Percentiles rank a stretch among this genome's conserved stretches.
phyloP scores from a whole-genome alignment of 2,329 filamentous ascomycete genomes.

The Neopestalotiopsis sp. region DNA sequence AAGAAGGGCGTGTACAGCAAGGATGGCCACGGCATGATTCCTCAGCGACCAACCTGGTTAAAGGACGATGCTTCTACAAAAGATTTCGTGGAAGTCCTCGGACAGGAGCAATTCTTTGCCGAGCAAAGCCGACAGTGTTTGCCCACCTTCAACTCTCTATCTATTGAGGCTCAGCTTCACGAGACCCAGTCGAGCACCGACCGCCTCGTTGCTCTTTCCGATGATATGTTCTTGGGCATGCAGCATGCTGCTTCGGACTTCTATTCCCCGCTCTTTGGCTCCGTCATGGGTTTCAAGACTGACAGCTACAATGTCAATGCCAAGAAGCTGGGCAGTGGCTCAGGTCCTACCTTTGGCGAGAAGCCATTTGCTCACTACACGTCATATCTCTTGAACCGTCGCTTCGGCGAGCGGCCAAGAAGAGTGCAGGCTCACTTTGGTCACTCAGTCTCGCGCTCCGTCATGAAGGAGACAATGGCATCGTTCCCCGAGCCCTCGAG shows the following conservation, averaged over 20 bases:
- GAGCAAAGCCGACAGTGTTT: slow-evolving; percentile 41
- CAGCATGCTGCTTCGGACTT: slow-evolving; percentile 46
- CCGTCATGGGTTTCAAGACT: slow-evolving; percentile 46
- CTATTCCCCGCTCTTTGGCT: slow-evolving; percentile 48
- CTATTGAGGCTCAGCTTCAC: slow-evolving; percentile 48
- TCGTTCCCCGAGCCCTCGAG: slow-evolving; percentile 45
- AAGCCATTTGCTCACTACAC: slow-evolving; percentile 50
- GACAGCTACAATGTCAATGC: slow-evolving; percentile 46
- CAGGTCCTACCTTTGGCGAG: slow-evolving; percentile 46
- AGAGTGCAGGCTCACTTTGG: slow-evolving; percentile 48
- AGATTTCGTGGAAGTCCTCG: slow-evolving; percentile 40
- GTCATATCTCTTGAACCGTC: slow-evolving; percentile 48
- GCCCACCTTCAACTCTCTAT: slow-evolving; percentile 49
- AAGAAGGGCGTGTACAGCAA: slow-evolving; percentile 27
- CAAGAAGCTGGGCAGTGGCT: slow-evolving; percentile 30
- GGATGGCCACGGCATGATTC: slow-evolving; percentile 28
- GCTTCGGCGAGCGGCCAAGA: slow-evolving; percentile 48
- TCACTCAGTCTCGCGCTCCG: slow-evolving; percentile 44
- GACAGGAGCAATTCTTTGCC: slow-evolving; percentile 48
- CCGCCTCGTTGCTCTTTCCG: slow-evolving; percentile 46
- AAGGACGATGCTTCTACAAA: slow-evolving; percentile 36
- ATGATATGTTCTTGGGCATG: slow-evolving; percentile 49
- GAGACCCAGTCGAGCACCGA: slow-evolving; percentile 46
- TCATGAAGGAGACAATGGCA: slow-evolving; percentile 44
- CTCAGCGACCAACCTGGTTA: slow-evolving; percentile 44